These are phyloP conservation scores for Lipomyces mesembrius DNA, from an alignment of 805 yeast species.

Conservation along the genomic window DNA sequence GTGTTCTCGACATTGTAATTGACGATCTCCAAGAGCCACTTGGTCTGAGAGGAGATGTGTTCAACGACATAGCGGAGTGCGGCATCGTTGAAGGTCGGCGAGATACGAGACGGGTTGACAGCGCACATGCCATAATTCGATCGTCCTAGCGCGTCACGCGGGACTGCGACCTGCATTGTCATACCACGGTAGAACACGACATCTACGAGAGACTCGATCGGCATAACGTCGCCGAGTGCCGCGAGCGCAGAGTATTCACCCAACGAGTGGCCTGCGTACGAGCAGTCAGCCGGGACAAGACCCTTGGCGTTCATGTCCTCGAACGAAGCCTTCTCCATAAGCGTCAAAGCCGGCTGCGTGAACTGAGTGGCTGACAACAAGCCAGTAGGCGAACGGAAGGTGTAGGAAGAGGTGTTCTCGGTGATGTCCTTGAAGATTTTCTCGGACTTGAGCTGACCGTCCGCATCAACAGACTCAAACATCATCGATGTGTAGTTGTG, in stretches of 20 bases:
- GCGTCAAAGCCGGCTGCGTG: constrained; percentile 98
- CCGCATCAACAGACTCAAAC: constrained; percentile 89
- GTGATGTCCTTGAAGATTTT: constrained; percentile 93
- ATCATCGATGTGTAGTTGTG: constrained; percentile 96
- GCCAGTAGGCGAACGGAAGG: constrained; percentile 93
- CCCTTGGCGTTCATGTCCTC: constrained; percentile 98
- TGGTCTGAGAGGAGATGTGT: constrained; percentile 79
- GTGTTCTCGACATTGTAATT: constrained; percentile 97
- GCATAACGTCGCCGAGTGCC: constrained; percentile 97
- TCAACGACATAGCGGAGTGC: constrained; percentile 94
- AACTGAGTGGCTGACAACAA: constrained; percentile 96
- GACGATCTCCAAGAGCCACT: constrained; percentile 96
- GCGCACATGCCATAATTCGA: constrained; percentile 99
- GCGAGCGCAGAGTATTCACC: constrained; percentile 99
- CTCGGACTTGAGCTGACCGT: constrained; percentile 84
- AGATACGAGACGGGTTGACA: constrained; percentile 92
- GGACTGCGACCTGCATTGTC: constrained; percentile 99
- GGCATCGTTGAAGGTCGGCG: constrained; percentile 85
- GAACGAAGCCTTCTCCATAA: constrained; percentile 98
- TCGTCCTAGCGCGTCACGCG: constrained; percentile 92
- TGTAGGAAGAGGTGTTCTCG: constrained; percentile 77
- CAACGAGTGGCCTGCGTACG: constrained; percentile 98
- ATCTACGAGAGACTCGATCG: constrained; percentile 68
- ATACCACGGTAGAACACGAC: constrained; percentile 91
- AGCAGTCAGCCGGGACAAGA: constrained; percentile 86